These are phyloP conservation scores for Colletotrichum lupini DNA, from an alignment of 2,329 filamentous ascomycete species.

Conservation along the genomic window DNA sequence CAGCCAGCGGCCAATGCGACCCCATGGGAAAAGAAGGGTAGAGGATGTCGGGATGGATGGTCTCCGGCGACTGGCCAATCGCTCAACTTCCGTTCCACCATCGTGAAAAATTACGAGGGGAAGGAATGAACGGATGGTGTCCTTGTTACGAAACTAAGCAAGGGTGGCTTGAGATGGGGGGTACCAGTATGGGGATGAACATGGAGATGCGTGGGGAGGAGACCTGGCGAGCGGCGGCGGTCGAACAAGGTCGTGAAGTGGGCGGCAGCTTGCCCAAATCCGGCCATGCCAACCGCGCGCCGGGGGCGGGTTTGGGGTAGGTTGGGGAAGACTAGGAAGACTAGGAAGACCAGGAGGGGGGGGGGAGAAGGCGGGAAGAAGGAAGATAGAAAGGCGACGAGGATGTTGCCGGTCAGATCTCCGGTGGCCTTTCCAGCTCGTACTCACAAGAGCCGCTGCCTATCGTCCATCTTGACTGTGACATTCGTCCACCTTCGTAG, in stretches of 20 bases:
- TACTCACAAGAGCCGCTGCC: background rate
- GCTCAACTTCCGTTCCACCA: conserved; percentile 31
- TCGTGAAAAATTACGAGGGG: conserved; percentile 14
- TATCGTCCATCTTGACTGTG: background rate
- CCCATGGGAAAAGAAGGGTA: conserved; percentile 20
- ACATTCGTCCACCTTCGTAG: background rate
- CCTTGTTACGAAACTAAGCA: conserved; percentile 17
- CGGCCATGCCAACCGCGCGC: conserved; percentile 11
- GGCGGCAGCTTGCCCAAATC: conserved; percentile 26
- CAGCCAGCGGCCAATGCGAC: conserved; percentile 26
- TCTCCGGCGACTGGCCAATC: conserved; percentile 9
- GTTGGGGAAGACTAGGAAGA: conserved; percentile 17
- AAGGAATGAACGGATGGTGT: background rate
- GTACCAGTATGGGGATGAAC: conserved; percentile 23
- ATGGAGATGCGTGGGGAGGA: conserved; percentile 32
- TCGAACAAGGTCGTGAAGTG: conserved; percentile 16
- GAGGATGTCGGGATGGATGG: background rate
- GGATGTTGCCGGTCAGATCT: background rate
- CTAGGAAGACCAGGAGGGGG: background rate
- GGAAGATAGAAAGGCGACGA: background rate
- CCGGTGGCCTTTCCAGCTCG: background rate
- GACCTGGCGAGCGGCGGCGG: background rate
- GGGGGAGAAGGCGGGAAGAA: no score
- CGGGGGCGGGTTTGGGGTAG: conserved; percentile 20
- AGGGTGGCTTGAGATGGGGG: conserved; percentile 15